Evolutionary conservation across 2,329 filamentous ascomycete genomes (phyloP).

Genomic region (Xylaria sp.): DNA sequence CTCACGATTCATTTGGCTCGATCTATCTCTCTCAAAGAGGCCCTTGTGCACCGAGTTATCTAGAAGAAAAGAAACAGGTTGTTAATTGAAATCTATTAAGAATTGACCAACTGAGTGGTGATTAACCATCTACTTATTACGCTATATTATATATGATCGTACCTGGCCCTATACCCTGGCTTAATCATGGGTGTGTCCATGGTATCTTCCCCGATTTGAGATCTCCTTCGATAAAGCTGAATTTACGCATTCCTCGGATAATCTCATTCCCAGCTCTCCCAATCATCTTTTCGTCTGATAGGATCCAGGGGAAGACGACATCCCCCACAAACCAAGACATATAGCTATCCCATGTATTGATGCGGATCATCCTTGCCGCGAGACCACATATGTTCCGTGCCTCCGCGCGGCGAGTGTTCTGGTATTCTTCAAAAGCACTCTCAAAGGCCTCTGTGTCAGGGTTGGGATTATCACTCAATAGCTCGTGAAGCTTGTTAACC

Average conservation of each 20-base stretch:
- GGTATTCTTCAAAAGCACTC: conserved; percentile 32
- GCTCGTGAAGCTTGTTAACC: conserved; percentile 33
- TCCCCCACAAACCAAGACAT: conserved; percentile 32
- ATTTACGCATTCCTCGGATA: conserved; percentile 21
- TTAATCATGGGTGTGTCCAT: conserved; percentile 15
- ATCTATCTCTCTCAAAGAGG: too few relatives aligned
- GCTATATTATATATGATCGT: neutral
- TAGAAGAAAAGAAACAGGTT: neutral
- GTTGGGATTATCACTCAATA: neutral
- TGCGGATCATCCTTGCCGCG: conserved; percentile 28
- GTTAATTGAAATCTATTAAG: neutral
- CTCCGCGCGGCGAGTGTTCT: conserved; percentile 32
- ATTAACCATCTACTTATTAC: neutral
- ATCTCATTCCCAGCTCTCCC: conserved; percentile 7
- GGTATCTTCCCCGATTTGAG: conserved; percentile 34
- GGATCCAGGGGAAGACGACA: conserved; percentile 23
- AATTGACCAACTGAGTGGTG: conserved; percentile 10
- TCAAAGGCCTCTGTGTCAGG: conserved; percentile 21
- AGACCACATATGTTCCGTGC: conserved; percentile 18
- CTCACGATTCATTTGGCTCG: too few relatives aligned
- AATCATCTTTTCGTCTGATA: conserved; percentile 18
- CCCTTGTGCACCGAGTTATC: neutral
- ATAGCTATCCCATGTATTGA: conserved; percentile 36
- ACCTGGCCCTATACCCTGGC: too few relatives aligned
- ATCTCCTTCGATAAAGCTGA: conserved; percentile 30